These are phyloP conservation scores for Thelonectria blattea DNA, from an alignment of 2,329 filamentous ascomycete species.

Conservation along the genomic window DNA sequence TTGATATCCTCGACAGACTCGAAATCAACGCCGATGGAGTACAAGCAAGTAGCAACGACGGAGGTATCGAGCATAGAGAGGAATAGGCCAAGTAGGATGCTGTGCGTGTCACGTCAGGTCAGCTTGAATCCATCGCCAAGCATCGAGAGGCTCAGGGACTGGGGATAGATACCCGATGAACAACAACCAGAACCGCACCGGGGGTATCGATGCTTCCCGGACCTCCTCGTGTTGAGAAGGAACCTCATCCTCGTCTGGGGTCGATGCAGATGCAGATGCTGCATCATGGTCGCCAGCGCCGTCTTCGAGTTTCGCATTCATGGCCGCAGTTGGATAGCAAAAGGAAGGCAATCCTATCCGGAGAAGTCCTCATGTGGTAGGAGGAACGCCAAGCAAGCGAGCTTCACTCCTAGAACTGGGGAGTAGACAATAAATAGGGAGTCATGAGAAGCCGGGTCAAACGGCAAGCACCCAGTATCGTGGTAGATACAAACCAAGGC, in stretches of 20 bases:
- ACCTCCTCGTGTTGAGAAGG: conserved; percentile 5
- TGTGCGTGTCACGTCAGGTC: conserved; percentile 34
- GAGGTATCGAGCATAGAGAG: conserved; percentile 65
- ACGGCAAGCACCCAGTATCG: conserved; percentile 1
- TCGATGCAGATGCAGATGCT: neutral
- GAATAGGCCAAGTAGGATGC: conserved; percentile 59
- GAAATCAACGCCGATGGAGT: conserved; percentile 61
- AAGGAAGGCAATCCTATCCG: neutral
- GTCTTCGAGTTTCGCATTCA: conserved; percentile 4
- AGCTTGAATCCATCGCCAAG: neutral
- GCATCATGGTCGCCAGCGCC: neutral
- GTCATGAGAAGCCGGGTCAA: conserved; percentile 6
- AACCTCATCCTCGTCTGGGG: neutral
- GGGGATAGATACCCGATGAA: conserved; percentile 40
- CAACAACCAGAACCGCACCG: conserved; percentile 43
- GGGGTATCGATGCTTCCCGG: conserved; percentile 32
- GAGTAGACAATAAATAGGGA: conserved; percentile 9
- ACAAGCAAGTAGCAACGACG: conserved; percentile 64
- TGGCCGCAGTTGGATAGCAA: neutral
- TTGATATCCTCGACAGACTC: conserved; percentile 52
- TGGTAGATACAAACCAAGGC: neutral
- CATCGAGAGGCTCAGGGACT: neutral
- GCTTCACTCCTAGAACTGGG: neutral
- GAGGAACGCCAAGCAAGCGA: neutral
- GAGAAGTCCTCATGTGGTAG: neutral